Evolutionary conservation across 192 early-diverging fungal species (phyloP), one percentile per base, ranked within the genome.

Genomic region (Podila clonocystis): DNA sequence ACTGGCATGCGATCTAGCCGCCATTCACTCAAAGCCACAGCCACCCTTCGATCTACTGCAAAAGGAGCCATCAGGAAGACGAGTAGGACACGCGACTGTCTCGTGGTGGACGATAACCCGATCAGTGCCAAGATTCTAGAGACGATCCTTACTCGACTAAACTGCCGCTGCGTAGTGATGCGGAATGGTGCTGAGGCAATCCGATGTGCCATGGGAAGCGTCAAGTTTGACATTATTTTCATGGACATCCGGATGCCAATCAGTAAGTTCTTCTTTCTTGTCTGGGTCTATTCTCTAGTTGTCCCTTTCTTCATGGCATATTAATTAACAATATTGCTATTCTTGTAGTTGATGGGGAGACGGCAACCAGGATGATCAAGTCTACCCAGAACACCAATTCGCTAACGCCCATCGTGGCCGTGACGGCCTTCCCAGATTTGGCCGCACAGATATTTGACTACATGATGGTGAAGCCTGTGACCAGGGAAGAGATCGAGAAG

Each of bases 171-270:
- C 69, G 91, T 95, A 5, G 85, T 95, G 55, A 93, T 97, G 30
- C 88, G 92, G 34, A 97, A 96, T 71, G 97, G 97, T 29, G 96
- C 93, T 6, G 95, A 97, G 75, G 97, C 96, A 0, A 89, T 97
- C 68, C 91, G 94, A 58, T 94, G 91, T 63, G 94, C 94, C 0
- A 93, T 97, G 89, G 96, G 95, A 0, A 89, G 93, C 63, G 90
- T 96, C 30, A 92, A 90, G 70, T 98, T 95, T 85, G 95, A 97
- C 69, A 85, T 96, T 36, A 97, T 98, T 61, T 97, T 98, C 70
- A 95, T 97, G 94, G 95, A 95, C 67, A 91, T 94, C 19, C 88
- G 92, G 12, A 97, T 97, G 94, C 96, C 96, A n/a, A 93, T 96
- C 45, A 87, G 93, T 96, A 93, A 88, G 89, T 87, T 13, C 68